Evolutionary conservation across 768 basidiomycete species (phyloP).

Genomic region (Lentinula edodes): DNA sequence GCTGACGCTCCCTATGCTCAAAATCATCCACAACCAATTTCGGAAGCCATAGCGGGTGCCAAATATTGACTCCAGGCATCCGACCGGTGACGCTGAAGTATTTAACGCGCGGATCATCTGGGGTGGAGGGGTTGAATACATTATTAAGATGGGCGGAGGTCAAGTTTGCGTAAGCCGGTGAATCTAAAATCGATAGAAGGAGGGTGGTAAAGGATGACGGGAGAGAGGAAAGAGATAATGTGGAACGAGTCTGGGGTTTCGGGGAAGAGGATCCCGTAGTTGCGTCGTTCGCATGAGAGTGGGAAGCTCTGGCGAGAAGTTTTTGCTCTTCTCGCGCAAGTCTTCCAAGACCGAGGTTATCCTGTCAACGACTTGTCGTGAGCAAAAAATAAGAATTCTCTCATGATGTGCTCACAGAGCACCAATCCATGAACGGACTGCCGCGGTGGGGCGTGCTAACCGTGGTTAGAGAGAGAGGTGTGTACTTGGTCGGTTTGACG

Average conservation of each 20-base stretch:
- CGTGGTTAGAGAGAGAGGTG: constrained; percentile 81
- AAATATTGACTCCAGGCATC: constrained; percentile 57
- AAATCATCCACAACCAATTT: constrained; percentile 90
- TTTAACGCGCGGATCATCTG: constrained; percentile 74
- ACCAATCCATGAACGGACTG: constrained; percentile 99
- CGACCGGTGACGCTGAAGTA: constrained; percentile 91
- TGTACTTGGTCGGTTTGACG: constrained; percentile 75
- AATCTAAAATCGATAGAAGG: constrained; percentile 85
- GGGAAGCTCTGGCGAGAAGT: neutral
- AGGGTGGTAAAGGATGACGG: constrained; percentile 85
- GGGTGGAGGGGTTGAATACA: constrained; percentile 79
- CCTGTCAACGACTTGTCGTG: constrained; percentile 34
- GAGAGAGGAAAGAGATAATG: constrained; percentile 54
- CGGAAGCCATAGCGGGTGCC: constrained; percentile 96
- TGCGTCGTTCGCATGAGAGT: neutral
- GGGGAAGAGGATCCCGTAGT: constrained; percentile 1
- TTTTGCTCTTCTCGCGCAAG: neutral
- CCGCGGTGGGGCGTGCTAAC: constrained; percentile 94
- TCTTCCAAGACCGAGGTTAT: constrained; percentile 88
- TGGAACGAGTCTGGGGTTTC: constrained; percentile 27
- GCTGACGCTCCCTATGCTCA: constrained; percentile 55
- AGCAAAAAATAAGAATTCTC: neutral
- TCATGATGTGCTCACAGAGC: constrained; percentile 48
- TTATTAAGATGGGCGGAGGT: constrained; percentile 77
- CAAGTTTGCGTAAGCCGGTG: constrained; percentile 93